phyloP scores from a whole-genome alignment of 2,329 filamentous ascomycete genomes.

The Apiospora sp. region DNA sequence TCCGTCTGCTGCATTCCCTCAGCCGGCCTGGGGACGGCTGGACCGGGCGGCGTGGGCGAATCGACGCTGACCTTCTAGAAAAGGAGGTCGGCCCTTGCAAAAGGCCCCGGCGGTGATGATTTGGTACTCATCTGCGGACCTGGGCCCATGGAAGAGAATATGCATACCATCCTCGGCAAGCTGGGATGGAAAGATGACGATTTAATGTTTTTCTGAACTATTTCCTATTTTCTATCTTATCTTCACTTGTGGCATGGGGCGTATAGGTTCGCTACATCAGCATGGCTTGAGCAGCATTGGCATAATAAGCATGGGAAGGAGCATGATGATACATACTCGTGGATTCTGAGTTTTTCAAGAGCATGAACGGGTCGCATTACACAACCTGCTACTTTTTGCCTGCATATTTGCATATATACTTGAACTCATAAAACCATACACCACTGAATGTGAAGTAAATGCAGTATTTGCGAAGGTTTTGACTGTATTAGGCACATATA shows the following conservation, averaged over 20 bases:
- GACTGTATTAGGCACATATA: not conserved
- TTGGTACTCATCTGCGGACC: slow-evolving; percentile 85
- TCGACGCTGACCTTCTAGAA: slow-evolving; percentile 69
- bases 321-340: not conserved
- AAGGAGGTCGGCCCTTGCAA: slow-evolving; percentile 59
- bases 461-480: too few species aligned
- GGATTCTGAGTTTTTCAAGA: not conserved
- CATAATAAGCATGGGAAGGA: not conserved
- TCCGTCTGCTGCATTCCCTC: slow-evolving; percentile 73
- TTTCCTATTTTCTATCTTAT: not conserved
- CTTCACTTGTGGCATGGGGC: not conserved
- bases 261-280: not conserved
- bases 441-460: not conserved
- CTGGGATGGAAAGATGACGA: slow-evolving; percentile 78
- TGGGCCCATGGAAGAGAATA: slow-evolving; percentile 74
- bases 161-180: slow-evolving; percentile 52
- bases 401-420: too few species aligned
- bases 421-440: not conserved
- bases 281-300: not conserved
- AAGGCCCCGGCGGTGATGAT: slow-evolving; percentile 50
- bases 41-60: slow-evolving; percentile 72
- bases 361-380: not conserved
- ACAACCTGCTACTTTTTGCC: not conserved
- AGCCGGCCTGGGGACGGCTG: slow-evolving; percentile 70
- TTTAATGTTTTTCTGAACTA: slow-evolving; percentile 73